Evolutionary conservation across 352 stramenopile species (phyloP).

Genomic region (Blastocystis sp.): DNA sequence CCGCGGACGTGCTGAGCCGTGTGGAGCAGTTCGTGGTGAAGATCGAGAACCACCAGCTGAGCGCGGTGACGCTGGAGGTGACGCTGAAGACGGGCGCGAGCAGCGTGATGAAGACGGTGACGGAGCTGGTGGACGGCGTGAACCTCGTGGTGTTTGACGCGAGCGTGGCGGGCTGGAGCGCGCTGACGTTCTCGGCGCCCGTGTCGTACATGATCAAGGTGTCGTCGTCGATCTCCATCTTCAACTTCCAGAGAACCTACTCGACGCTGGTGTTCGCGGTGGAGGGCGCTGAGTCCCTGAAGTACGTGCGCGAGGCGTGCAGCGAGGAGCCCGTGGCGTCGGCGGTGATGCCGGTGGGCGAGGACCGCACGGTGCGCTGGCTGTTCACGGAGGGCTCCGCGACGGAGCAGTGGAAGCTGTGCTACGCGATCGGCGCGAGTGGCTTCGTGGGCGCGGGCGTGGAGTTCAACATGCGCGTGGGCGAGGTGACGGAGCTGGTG

Average conservation of each 20-base stretch:
- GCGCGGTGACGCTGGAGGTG: constrained; percentile 22
- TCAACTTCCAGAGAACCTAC: constrained; percentile 7
- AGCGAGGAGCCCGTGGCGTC: constrained; percentile 19
- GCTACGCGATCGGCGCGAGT: constrained; percentile 1
- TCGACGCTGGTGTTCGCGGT: background rate
- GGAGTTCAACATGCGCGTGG: constrained; percentile 57
- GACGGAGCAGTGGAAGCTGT: constrained; percentile 6
- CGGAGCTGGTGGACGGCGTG: background rate
- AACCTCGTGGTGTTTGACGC: constrained; percentile 16
- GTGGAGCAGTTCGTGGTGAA: constrained; percentile 22
- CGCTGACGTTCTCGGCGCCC: background rate
- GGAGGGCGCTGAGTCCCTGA: constrained; percentile 13
- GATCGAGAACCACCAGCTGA: constrained; percentile 28
- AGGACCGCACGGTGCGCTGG: constrained; percentile 8
- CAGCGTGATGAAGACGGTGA: background rate
- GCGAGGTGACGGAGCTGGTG: constrained; percentile 37
- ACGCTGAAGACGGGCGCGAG: background rate
- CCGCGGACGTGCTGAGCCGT: background rate
- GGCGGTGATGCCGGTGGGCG: background rate
- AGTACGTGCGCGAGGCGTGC: constrained; percentile 37
- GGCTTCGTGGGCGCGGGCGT: constrained; percentile 9
- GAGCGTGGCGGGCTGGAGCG: background rate
- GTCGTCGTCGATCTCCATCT: constrained; percentile 13
- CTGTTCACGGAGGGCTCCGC: constrained; percentile 25
- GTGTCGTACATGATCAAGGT: constrained; percentile 26